Percentiles rank a stretch among this genome's conserved stretches.
Conservation (phyloP, 306 rosid species). For the Alnus glutinosa region DNA sequence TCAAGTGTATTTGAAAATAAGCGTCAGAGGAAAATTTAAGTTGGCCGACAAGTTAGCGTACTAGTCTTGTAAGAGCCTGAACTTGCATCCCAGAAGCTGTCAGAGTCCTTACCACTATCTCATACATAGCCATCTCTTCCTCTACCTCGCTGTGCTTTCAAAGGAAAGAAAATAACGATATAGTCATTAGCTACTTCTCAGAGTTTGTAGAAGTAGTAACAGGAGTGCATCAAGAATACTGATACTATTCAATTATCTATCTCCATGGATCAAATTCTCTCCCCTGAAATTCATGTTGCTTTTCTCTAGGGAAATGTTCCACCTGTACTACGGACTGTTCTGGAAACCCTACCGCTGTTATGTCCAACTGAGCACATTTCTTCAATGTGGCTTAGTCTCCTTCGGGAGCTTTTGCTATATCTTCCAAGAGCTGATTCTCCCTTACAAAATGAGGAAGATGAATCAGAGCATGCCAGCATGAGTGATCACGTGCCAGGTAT, state of each 20-base stretch:
- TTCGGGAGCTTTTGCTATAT: constrained; percentile 72
- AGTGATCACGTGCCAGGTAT: constrained; percentile 52
- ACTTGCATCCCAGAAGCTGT: neutral
- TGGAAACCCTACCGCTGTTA: constrained; percentile 79
- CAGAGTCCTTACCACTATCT: constrained; percentile 9
- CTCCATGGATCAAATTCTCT: constrained; percentile 3
- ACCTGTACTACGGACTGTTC: constrained; percentile 75
- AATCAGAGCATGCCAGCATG: constrained; percentile 52
- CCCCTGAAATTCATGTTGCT: constrained; percentile 16
- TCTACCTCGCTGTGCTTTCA: constrained; percentile 13
- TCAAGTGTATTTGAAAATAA: neutral
- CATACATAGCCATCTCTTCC: constrained; percentile 11
- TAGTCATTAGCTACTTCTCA: constrained; percentile 13
- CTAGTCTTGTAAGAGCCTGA: neutral
- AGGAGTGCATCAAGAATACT: neutral
- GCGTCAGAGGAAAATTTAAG: neutral
- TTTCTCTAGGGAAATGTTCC: constrained; percentile 76
- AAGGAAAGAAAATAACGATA: constrained; percentile 16
- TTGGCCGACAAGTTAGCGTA: neutral
- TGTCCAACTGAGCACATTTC: constrained; percentile 69
- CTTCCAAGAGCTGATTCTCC: constrained; percentile 72
- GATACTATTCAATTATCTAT: neutral
- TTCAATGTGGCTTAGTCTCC: constrained; percentile 89
- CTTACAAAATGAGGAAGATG: constrained; percentile 58
- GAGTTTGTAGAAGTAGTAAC: constrained; percentile 13